Evolutionary conservation across 2,329 filamentous ascomycete species (phyloP).

Genomic region (Coleophoma cylindrospora): DNA sequence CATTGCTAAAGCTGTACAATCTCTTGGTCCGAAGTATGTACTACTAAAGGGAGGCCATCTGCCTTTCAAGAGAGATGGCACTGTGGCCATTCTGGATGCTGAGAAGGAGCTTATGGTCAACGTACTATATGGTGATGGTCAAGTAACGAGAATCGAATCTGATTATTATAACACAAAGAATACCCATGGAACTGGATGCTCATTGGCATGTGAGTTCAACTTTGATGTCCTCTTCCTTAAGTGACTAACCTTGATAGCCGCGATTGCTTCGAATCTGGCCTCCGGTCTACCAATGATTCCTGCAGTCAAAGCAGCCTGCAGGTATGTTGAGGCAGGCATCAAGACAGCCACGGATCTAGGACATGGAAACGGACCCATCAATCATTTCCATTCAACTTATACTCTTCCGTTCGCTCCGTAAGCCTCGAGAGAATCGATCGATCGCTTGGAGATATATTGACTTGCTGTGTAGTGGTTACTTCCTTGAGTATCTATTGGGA

Average conservation of each 20-base stretch:
- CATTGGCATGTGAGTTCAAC: slow-evolving; percentile 68
- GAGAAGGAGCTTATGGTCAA: slow-evolving; percentile 70
- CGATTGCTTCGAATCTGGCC: slow-evolving; percentile 70
- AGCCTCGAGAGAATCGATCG: slow-evolving; percentile 2
- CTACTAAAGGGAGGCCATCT: slow-evolving; percentile 87
- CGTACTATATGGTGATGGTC: slow-evolving; percentile 61
- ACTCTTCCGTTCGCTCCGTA: slow-evolving; percentile 61
- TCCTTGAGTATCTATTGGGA: slow-evolving; percentile 77
- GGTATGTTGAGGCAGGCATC: slow-evolving; percentile 70
- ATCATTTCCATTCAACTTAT: slow-evolving; percentile 72
- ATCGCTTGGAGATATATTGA: neutral
- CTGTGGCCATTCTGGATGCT: slow-evolving; percentile 49
- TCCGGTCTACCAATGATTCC: slow-evolving; percentile 48
- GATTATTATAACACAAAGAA: slow-evolving; percentile 69
- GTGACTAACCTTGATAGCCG: slow-evolving; percentile 37
- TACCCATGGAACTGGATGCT: slow-evolving; percentile 94
- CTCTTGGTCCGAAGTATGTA: slow-evolving; percentile 72
- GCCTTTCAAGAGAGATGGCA: slow-evolving; percentile 64
- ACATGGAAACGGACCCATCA: slow-evolving; percentile 65
- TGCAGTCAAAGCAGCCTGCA: slow-evolving; percentile 63
- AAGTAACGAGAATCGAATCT: slow-evolving; percentile 61
- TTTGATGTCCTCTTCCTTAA: neutral
- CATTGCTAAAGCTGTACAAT: slow-evolving; percentile 61
- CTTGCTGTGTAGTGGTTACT: slow-evolving; percentile 53
- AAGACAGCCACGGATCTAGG: slow-evolving; percentile 39